Percentiles rank a stretch among this genome's conserved stretches.
Conservation (phyloP, 2,329 filamentous ascomycete genomes). For the Dendrostoma leiphaemia region DNA sequence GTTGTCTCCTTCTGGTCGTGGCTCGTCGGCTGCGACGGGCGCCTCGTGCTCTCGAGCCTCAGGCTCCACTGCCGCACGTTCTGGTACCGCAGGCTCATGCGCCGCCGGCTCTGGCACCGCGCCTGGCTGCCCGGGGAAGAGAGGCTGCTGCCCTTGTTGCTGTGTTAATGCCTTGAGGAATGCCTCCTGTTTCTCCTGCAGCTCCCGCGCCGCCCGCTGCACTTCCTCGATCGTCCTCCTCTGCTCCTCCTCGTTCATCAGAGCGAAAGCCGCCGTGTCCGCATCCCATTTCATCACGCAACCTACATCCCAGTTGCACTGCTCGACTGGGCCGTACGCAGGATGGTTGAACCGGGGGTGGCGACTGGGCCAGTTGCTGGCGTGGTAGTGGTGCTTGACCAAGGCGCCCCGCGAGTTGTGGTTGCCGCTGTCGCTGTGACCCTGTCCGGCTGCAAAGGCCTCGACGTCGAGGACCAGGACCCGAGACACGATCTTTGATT, state of each 20-base stretch:
- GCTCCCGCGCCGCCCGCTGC: conserved; percentile 28
- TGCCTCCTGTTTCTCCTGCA: conserved; percentile 22
- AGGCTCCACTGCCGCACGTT: neutral
- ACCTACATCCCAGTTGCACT: conserved; percentile 66
- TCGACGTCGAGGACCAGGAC: conserved; percentile 69
- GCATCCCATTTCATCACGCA: conserved; percentile 67
- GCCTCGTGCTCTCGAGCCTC: neutral
- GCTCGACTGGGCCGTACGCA: conserved; percentile 67
- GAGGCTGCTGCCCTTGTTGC: conserved; percentile 7
- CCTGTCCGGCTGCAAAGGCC: conserved; percentile 70
- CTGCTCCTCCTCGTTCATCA: conserved; percentile 58
- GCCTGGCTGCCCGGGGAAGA: neutral
- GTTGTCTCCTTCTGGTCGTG: neutral
- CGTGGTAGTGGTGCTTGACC: conserved; percentile 74
- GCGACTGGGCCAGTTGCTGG: conserved; percentile 66
- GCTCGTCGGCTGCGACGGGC: neutral
- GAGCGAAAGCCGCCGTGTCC: conserved; percentile 59
- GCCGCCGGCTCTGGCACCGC: neutral
- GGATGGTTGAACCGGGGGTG: conserved; percentile 68
- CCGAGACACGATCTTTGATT: conserved; percentile 63
- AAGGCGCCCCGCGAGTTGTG: conserved; percentile 64
- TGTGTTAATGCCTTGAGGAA: conserved; percentile 11
- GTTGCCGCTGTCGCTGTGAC: conserved; percentile 70
- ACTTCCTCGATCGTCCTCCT: conserved; percentile 43
- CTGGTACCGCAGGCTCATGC: no score